Percentiles rank a stretch among this genome's conserved stretches.
phyloP scores from a whole-genome alignment of 1,284 basidiomycete species.

The Cryptococcus sp. region DNA sequence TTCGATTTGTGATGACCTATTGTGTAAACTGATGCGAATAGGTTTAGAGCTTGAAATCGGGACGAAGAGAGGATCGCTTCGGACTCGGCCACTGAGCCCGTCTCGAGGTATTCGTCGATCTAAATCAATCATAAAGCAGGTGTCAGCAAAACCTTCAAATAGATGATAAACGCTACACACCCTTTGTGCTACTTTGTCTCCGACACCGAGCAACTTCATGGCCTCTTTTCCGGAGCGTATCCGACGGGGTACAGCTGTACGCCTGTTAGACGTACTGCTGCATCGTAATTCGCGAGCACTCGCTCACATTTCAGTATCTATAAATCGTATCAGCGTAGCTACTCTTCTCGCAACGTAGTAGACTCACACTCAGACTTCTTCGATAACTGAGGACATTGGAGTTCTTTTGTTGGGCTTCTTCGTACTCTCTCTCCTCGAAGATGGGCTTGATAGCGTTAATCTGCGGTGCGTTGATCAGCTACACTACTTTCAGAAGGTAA shows the following conservation, averaged over 20 bases:
- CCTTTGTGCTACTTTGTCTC: slow-evolving; percentile 48
- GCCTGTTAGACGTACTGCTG: background rate
- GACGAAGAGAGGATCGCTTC: slow-evolving; percentile 36
- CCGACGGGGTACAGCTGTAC: slow-evolving; percentile 42
- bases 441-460: slow-evolving; percentile 53
- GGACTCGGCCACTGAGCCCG: slow-evolving; percentile 41
- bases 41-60: slow-evolving; percentile 36
- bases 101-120: slow-evolving; percentile 51
- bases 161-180: slow-evolving; percentile 19
- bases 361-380: slow-evolving; percentile 49
- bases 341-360: background rate
- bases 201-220: slow-evolving; percentile 42
- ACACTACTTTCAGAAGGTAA: background rate
- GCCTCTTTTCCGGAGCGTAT: slow-evolving; percentile 49
- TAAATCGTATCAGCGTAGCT: too few species aligned
- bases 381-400: slow-evolving; percentile 51
- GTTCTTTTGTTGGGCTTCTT: slow-evolving; percentile 49
- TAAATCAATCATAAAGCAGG: slow-evolving; percentile 10
- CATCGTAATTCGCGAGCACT: too few species aligned
- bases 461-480: slow-evolving; percentile 18
- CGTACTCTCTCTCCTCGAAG: slow-evolving; percentile 48
- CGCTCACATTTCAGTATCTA: slow-evolving; percentile 42
- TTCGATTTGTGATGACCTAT: slow-evolving; percentile 46
- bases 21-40: slow-evolving; percentile 48
- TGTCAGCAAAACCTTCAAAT: background rate